Evolutionary conservation across 352 stramenopile species (phyloP).

Genomic region (Phytophthora citrophthora): DNA sequence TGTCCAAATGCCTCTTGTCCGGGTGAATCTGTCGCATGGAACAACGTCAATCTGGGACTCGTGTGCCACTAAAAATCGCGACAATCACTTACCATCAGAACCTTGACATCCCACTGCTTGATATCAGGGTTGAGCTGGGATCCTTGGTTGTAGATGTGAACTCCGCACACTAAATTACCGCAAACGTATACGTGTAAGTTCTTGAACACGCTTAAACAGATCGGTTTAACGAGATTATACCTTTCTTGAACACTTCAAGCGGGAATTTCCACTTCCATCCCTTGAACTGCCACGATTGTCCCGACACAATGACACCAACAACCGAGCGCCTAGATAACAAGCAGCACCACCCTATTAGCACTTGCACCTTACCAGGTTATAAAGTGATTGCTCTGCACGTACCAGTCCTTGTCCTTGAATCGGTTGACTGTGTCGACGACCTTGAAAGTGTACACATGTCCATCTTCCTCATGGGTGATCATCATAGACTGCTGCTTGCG

Average conservation of each 20-base stretch:
- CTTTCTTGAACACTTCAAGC: constrained; percentile 92
- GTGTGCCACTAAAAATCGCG: no score
- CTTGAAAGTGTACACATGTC: constrained; percentile 86
- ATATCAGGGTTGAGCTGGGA: constrained; percentile 82
- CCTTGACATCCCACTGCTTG: constrained; percentile 91
- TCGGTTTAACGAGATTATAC: constrained; percentile 29
- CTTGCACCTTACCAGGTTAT: not conserved
- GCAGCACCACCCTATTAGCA: not conserved
- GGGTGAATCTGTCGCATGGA: constrained; percentile 73
- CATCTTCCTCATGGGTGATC: constrained; percentile 84
- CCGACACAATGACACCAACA: constrained; percentile 90
- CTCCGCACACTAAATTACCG: constrained; percentile 62
- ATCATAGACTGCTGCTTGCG: constrained; percentile 86
- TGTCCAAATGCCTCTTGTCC: constrained; percentile 92
- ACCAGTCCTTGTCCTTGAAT: constrained; percentile 91
- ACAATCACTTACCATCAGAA: constrained; percentile 72
- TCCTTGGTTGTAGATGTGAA: constrained; percentile 88
- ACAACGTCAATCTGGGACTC: not conserved
- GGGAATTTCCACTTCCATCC: constrained; percentile 94
- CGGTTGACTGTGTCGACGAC: constrained; percentile 88
- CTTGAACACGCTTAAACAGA: not conserved
- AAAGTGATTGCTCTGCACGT: constrained; percentile 5
- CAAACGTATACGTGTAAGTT: constrained; percentile 7
- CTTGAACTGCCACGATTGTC: constrained; percentile 93
- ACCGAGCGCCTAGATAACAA: constrained; percentile 72